These are phyloP conservation scores for Lactarius trivialis DNA, from an alignment of 768 basidiomycete genomes.

Conservation along the genomic window DNA sequence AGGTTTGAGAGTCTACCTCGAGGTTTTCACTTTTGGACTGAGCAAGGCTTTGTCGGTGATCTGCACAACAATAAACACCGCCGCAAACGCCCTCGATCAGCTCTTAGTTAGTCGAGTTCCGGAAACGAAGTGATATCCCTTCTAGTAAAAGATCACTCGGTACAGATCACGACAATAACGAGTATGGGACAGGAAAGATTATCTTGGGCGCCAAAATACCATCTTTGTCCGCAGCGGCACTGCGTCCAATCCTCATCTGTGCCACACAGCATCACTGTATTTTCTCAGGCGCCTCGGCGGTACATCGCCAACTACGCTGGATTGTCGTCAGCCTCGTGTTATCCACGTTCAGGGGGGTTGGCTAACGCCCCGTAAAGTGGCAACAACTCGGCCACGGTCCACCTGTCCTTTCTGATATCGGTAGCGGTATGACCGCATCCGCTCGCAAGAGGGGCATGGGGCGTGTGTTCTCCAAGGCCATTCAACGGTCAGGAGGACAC, in stretches of 20 bases:
- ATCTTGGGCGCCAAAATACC: constrained; percentile 3
- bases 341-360: constrained; percentile 7
- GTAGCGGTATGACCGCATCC: neutral
- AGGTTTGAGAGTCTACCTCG: neutral
- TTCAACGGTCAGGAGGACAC: neutral
- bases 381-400: constrained; percentile 3
- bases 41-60: neutral
- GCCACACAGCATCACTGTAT: constrained; percentile 10
- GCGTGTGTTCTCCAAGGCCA: neutral
- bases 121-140: neutral
- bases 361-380: constrained; percentile 1
- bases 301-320: constrained; percentile 10
- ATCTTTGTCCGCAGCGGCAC: neutral
- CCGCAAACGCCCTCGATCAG: neutral
- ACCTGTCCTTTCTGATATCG: neutral
- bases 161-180: constrained; percentile 1
- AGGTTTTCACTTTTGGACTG: neutral
- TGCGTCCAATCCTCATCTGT: neutral
- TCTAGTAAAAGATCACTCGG: neutral
- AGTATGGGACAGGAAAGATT: neutral
- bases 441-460: neutral
- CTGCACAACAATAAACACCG: constrained; percentile 8
- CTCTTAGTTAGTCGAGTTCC: neutral
- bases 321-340: constrained; percentile 19
- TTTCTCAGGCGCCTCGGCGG: constrained; percentile 1